phyloP scores from a whole-genome alignment of 2,329 filamentous ascomycete species.

The Fonsecaea monophora region DNA sequence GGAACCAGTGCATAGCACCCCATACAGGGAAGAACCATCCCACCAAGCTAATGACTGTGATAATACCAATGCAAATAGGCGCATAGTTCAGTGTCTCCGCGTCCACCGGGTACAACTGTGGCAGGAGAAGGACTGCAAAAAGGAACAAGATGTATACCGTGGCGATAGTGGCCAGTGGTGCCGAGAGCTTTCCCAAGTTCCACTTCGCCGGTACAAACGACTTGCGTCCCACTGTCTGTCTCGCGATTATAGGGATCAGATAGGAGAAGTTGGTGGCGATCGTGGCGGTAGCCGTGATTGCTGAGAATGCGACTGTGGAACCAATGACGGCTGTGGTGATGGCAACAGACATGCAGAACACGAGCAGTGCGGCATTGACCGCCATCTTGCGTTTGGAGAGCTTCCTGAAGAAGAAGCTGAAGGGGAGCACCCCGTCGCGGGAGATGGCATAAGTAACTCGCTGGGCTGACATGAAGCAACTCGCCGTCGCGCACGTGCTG shows the following conservation, averaged over 20 bases:
- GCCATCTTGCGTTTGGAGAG: conserved; percentile 47
- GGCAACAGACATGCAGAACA: conserved; percentile 44
- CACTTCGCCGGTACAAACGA: conserved; percentile 47
- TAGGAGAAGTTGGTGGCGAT: conserved; percentile 51
- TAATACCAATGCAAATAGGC: conserved; percentile 49
- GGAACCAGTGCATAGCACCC: conserved; percentile 49
- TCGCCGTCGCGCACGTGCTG: conserved; percentile 48
- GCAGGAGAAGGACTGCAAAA: conserved; percentile 48
- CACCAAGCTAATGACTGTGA: conserved; percentile 46
- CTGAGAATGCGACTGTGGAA: conserved; percentile 47
- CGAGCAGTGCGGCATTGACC: conserved; percentile 47
- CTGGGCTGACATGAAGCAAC: conserved; percentile 50
- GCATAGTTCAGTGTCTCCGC: conserved; percentile 50
- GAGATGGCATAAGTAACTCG: conserved; percentile 52
- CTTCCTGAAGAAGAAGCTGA: conserved; percentile 45
- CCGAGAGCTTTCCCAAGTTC: conserved; percentile 45
- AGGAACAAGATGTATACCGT: conserved; percentile 47
- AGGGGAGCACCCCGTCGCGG: conserved; percentile 50
- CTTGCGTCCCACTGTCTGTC: conserved; percentile 48
- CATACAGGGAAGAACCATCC: conserved; percentile 49
- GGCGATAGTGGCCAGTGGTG: conserved; percentile 43
- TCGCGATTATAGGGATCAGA: conserved; percentile 49
- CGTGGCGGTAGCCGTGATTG: conserved; percentile 50
- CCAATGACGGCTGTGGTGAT: conserved; percentile 49
- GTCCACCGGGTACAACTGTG: conserved; percentile 50